phyloP scores from a whole-genome alignment of 768 basidiomycete species.

The Rhizopogon vinicolor region DNA sequence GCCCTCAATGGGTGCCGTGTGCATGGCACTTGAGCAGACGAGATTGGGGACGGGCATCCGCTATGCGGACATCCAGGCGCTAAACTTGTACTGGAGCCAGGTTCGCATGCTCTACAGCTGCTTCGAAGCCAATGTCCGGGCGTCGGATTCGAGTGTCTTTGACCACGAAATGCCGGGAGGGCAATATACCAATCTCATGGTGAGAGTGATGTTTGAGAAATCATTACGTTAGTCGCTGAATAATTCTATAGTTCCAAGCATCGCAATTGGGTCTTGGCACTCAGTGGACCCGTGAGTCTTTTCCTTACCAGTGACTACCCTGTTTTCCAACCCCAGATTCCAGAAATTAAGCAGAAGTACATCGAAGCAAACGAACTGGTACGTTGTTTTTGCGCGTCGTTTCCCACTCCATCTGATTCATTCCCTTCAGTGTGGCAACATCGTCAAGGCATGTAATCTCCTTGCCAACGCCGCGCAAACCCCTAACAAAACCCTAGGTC shows the following conservation, averaged over 20 bases:
- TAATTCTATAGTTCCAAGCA: conserved; percentile 82
- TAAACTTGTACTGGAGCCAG: conserved; percentile 98
- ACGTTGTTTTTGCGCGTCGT: conserved; percentile 24
- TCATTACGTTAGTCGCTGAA: conserved; percentile 7
- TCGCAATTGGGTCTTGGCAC: conserved; percentile 94
- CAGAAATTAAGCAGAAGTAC: conserved; percentile 97
- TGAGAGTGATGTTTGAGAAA: conserved; percentile 28
- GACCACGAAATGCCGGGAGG: conserved; percentile 99
- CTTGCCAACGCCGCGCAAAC: background rate
- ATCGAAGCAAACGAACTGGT: conserved; percentile 96
- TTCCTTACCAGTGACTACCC: conserved; percentile 7
- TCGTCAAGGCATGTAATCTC: conserved; percentile 65
- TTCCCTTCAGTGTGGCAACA: conserved; percentile 77
- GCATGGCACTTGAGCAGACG: conserved; percentile 93
- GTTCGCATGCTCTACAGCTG: conserved; percentile 92
- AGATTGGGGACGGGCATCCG: conserved; percentile 92
- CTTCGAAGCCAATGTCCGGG: conserved; percentile 97
- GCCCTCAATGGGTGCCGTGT: conserved; percentile 97
- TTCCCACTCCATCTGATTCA: conserved; percentile 3
- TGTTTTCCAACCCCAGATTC: conserved; percentile 3
- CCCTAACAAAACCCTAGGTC: conserved; percentile 43
- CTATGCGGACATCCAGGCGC: conserved; percentile 93
- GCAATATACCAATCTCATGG: conserved; percentile 92
- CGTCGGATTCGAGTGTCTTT: conserved; percentile 96
- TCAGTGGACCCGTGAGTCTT: conserved; percentile 77